A percentile compares a stretch with the other conserved stretches of the same genome.
These are phyloP conservation scores for Triticum urartu DNA, from an alignment of 176 grass and related monocot species.

Conservation along the genomic window DNA sequence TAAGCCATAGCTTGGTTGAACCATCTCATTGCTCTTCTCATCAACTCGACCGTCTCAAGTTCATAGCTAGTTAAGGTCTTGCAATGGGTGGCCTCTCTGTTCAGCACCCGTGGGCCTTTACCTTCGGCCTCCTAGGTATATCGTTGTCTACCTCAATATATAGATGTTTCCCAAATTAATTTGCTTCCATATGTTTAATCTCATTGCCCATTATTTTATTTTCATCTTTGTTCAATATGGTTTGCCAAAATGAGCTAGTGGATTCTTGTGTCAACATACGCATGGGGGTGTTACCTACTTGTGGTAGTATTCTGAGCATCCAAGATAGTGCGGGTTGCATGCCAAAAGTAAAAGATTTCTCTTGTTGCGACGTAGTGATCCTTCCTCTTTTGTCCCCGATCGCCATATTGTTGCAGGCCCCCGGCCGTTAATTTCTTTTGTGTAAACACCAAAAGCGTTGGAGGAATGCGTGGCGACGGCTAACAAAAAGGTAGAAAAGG, in stretches of 20 bases:
- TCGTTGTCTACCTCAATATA: background rate
- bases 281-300: background rate
- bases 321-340: background rate
- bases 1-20: background rate
- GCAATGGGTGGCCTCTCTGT: conserved; percentile 59
- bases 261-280: background rate
- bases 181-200: background rate
- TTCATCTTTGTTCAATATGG: background rate
- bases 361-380: no score
- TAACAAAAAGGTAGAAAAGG: background rate
- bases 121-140: conserved; percentile 68
- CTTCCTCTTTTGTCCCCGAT: no score
- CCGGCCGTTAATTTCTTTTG: background rate
- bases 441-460: background rate
- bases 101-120: conserved; percentile 57
- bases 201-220: background rate
- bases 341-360: no score
- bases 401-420: no score
- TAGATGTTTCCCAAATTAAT: no score
- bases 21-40: background rate
- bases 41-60: background rate
- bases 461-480: background rate
- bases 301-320: background rate
- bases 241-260: background rate
- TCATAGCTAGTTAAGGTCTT: background rate